Conservation (phyloP, 208 protist species). For the Trypanosoma platydactyli region DNA sequence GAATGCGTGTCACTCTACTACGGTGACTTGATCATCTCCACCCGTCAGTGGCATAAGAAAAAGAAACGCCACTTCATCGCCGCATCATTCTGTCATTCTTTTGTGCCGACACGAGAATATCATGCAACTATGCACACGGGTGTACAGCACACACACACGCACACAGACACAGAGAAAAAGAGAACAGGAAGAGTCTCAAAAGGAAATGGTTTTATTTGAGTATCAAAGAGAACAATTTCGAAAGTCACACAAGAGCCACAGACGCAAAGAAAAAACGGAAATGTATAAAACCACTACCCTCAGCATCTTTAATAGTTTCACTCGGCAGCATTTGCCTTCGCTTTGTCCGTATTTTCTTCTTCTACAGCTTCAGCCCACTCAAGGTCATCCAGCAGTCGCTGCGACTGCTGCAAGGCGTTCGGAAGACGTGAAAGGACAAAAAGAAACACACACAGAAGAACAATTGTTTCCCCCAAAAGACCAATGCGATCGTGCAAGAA, state of each 20-base stretch:
- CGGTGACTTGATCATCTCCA: no score
- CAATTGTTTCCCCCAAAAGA: conserved; percentile 70
- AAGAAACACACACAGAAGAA: conserved; percentile 50
- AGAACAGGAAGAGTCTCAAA: no score
- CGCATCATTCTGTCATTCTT: no score
- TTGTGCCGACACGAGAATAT: background rate
- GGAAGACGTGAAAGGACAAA: conserved; percentile 71
- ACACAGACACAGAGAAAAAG: conserved; percentile 3
- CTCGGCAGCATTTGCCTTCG: conserved; percentile 4
- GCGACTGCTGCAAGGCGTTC: conserved; percentile 51
- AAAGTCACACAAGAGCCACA: background rate
- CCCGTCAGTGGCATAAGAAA: no score
- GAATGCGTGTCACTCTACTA: no score
- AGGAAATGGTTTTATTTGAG: no score
- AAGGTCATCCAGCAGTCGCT: conserved; percentile 66
- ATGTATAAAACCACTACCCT: background rate
- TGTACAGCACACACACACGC: background rate
- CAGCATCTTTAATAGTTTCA: background rate
- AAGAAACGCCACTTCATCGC: no score
- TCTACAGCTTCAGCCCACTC: conserved; percentile 49
- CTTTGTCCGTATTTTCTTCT: conserved; percentile 15
- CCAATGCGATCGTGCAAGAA: conserved; percentile 72
- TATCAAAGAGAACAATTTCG: no score
- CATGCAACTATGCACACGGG: background rate
- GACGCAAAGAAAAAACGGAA: conserved; percentile 16